These are phyloP conservation scores for Chrysochromulina tobinii DNA, from an alignment of 78 protist species.

Conservation along the genomic window DNA sequence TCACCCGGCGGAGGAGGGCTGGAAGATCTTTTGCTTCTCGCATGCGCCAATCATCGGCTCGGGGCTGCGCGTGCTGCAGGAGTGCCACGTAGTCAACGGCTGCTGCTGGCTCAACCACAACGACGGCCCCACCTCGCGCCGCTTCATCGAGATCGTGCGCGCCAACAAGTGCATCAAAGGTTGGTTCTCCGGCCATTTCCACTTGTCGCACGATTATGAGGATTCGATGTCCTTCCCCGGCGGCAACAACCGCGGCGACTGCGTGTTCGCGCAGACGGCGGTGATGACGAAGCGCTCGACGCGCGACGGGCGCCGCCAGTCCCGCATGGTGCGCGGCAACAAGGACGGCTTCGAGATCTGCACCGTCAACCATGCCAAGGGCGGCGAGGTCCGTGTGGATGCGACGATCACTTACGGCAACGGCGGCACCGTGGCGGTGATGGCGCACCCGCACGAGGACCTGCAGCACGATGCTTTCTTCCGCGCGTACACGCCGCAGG, in stretches of 20 bases:
- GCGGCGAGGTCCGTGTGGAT: not conserved
- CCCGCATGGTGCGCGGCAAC: conserved; percentile 23
- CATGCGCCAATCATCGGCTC: conserved; percentile 25
- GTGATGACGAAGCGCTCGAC: not conserved
- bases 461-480: not conserved
- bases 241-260: conserved; percentile 5
- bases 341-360: conserved; percentile 2
- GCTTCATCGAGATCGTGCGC: conserved; percentile 15
- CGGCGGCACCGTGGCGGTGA: not conserved
- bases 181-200: conserved; percentile 45
- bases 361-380: not conserved
- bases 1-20: conserved; percentile 30
- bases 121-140: not conserved
- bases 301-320: not conserved
- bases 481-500: not conserved
- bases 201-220: conserved; percentile 30
- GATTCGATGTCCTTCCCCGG: not conserved
- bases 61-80: conserved; percentile 35
- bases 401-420: not conserved
- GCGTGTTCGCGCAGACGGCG: conserved; percentile 9
- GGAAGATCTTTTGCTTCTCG: conserved; percentile 15
- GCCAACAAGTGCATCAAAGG: not conserved
- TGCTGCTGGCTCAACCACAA: conserved; percentile 41
- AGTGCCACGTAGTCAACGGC: conserved; percentile 21
- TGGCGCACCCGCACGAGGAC: not conserved